Conservation (phyloP, 1,139 yeast genomes). For the Blastobotrys arbuscula region DNA sequence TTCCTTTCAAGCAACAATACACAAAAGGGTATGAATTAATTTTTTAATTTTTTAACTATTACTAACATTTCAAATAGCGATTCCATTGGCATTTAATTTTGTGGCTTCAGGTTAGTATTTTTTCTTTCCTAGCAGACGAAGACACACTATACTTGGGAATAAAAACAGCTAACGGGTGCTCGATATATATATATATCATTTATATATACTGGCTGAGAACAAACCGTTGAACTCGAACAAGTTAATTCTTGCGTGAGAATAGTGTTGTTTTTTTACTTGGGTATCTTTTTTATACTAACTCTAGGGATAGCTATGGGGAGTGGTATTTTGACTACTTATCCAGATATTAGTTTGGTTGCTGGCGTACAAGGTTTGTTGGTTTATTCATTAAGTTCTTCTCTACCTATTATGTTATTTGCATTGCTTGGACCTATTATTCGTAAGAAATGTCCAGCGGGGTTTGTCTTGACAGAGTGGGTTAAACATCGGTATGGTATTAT, state of each 20-base stretch:
- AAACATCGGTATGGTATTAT: slow-evolving; percentile 68
- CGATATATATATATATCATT: too few relatives aligned
- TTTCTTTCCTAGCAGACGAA: not conserved
- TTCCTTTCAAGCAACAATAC: slow-evolving; percentile 77
- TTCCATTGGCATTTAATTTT: slow-evolving; percentile 80
- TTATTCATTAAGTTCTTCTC: slow-evolving; percentile 72
- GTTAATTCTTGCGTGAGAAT: slow-evolving; percentile 86
- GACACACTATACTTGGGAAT: not conserved
- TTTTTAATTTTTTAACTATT: not conserved
- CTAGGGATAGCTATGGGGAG: slow-evolving; percentile 70
- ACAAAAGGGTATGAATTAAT: slow-evolving; percentile 57
- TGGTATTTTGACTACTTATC: slow-evolving; percentile 79
- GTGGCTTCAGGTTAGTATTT: slow-evolving; percentile 75
- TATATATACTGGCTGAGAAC: slow-evolving; percentile 51
- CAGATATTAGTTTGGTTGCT: slow-evolving; percentile 77
- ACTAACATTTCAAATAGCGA: slow-evolving; percentile 22
- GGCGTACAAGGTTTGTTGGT: slow-evolving; percentile 87
- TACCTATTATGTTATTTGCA: slow-evolving; percentile 81
- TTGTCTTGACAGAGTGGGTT: slow-evolving; percentile 94
- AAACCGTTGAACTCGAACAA: slow-evolving; percentile 86
- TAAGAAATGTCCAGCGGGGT: slow-evolving; percentile 79
- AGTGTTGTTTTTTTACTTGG: slow-evolving; percentile 7
- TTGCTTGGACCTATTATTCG: slow-evolving; percentile 77
- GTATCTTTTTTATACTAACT: not conserved
- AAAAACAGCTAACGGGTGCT: slow-evolving; percentile 7